Evolutionary conservation across 495 filamentous ascomycete species (phyloP).

Genomic region (Beverwykella pulmonaria): DNA sequence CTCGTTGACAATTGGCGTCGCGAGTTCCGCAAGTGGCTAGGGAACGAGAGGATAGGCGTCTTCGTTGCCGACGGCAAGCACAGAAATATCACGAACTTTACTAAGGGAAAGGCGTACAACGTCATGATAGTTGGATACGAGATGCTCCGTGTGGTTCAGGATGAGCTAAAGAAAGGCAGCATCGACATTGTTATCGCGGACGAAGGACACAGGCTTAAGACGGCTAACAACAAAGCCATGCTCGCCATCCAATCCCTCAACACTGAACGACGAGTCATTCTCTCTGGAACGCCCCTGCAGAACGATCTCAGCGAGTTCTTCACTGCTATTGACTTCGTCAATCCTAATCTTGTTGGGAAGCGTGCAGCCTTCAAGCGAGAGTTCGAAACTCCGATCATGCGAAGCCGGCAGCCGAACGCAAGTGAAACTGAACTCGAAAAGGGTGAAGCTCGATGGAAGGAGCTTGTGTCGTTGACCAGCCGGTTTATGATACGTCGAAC

Average conservation of each 20-base stretch:
- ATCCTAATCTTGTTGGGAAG: conserved; percentile 70
- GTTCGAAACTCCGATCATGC: conserved; percentile 73
- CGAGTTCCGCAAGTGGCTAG: conserved; percentile 81
- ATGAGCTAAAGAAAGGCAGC: conserved; percentile 65
- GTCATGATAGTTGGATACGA: conserved; percentile 87
- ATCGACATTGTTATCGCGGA: conserved; percentile 82
- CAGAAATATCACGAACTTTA: conserved; percentile 69
- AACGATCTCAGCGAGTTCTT: conserved; percentile 82
- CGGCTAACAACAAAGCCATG: conserved; percentile 78
- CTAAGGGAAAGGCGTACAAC: conserved; percentile 71
- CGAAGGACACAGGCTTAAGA: conserved; percentile 81
- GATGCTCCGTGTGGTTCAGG: conserved; percentile 69
- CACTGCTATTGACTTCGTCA: conserved; percentile 78
- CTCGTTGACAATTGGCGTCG: conserved; percentile 80
- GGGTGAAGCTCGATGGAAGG: conserved; percentile 68
- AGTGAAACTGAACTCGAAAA: conserved; percentile 69
- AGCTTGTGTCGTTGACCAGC: conserved; percentile 67
- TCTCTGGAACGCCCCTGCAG: conserved; percentile 79
- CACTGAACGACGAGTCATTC: conserved; percentile 66
- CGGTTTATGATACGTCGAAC: conserved; percentile 77
- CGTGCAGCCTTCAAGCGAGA: conserved; percentile 71
- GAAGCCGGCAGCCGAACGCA: conserved; percentile 72
- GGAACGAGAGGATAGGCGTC: conserved; percentile 74
- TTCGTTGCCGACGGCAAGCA: conserved; percentile 70
- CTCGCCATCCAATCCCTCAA: conserved; percentile 73